Evolutionary conservation across 257 asterid genomes (phyloP).

Genomic region (Nicotiana tabacum): DNA sequence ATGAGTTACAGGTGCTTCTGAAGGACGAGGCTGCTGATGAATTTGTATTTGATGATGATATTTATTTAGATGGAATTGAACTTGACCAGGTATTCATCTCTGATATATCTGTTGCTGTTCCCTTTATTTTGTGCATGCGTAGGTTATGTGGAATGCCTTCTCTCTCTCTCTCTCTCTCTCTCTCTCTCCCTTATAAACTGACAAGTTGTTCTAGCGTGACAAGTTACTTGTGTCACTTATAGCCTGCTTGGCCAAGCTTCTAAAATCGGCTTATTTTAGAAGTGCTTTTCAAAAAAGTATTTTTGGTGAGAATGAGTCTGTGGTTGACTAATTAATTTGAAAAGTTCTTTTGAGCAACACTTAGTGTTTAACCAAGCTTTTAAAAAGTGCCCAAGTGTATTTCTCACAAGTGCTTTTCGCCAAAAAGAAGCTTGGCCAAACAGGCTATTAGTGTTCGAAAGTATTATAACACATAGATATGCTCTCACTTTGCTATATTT

Average conservation of each 20-base stretch:
- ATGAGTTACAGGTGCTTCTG: conserved; percentile 42
- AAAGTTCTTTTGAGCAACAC: too few species aligned
- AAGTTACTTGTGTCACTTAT: background rate
- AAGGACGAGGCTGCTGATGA: conserved; percentile 53
- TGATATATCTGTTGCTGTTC: background rate
- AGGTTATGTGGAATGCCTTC: background rate
- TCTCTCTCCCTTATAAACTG: background rate
- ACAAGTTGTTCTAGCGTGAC: background rate
- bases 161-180: background rate
- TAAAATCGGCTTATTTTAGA: too few species aligned
- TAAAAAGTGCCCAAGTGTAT: too few species aligned
- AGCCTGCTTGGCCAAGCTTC: too few species aligned
- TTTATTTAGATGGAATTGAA: conserved; percentile 57
- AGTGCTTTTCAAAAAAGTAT: too few species aligned
- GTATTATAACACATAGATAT: background rate
- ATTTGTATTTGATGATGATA: conserved; percentile 50
- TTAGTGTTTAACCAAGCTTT: too few species aligned
- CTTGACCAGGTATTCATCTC: conserved; percentile 57
- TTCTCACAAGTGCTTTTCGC: too few species aligned
- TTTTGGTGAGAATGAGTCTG: too few species aligned
- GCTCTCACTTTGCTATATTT: background rate
- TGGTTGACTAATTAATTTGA: too few species aligned
- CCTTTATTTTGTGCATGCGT: background rate
- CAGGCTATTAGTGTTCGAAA: background rate
- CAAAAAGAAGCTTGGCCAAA: too few species aligned